Evolutionary conservation across 2,329 filamentous ascomycete species (phyloP), one percentile per base, ranked within the genome.

Genomic region (Fusarium coicis): DNA sequence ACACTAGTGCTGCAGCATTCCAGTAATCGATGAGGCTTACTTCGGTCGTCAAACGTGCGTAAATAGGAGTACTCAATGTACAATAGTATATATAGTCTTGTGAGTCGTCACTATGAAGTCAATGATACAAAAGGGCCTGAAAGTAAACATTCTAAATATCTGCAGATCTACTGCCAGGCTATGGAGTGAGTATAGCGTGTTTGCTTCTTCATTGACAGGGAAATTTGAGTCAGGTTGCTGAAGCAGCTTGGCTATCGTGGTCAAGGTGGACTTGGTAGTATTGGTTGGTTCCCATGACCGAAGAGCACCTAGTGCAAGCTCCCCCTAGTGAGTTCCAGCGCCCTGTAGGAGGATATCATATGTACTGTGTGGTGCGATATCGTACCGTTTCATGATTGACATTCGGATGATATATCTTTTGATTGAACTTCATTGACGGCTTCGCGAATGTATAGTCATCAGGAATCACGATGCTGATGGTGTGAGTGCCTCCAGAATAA

Each of bases 381-480:
- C 11, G 10, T 21, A 36, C 32, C 9, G 32, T 52, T 21, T 21
- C 9, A 11, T 1, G 9, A 8, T 26, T 0, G 4, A 36, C 32
- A 21, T 36, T 52, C 4, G 32, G 49, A 52, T 36, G n/a, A 8
- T 26, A 52, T 26, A 26, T 52, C n/a, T 4, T 36, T 36, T 23
- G 12, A 11, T 9, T 21, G 1, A 52, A 36, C 18, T 4, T 52
- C 2, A 52, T 21, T 14, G 16, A 15, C 4, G 18, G n/a, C n/a
- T 15, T 36, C 12, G 10, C 9, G 2, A 52, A 52, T 2, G 49
- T 32, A 21, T 21, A 52, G 16, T 19, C 18, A 9, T 26, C 18
- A 0, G 49, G 30, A 9, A 26, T 1, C 4, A 19, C 4, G 10
- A 52, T 2, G 4, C 10, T 10, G 9, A 26, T 36, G 2, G 18